These are phyloP conservation scores for Brassica incana DNA, from an alignment of 345 rosid genomes.

Conservation along the genomic window DNA sequence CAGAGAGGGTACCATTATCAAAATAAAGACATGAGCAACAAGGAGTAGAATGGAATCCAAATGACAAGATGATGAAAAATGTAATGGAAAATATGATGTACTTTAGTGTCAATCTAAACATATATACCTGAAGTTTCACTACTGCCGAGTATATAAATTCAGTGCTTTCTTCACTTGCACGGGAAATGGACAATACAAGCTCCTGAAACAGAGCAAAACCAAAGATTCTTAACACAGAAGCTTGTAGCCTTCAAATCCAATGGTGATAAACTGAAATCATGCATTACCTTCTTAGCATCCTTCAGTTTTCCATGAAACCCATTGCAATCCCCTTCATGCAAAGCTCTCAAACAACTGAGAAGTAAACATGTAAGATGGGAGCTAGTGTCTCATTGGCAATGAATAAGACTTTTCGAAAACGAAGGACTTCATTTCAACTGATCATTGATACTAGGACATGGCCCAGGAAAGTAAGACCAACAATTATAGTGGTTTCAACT, in stretches of 20 bases:
- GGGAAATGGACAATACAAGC: constrained; percentile 71
- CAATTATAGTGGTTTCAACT: constrained; percentile 14
- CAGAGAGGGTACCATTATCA: constrained; percentile 4
- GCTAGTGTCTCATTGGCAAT: constrained; percentile 15
- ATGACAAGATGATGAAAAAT: not conserved
- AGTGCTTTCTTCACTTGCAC: constrained; percentile 89
- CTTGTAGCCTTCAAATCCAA: constrained; percentile 16
- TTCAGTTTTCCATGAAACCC: constrained; percentile 64
- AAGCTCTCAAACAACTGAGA: constrained; percentile 79
- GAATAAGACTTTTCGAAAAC: constrained; percentile 9
- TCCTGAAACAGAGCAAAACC: constrained; percentile 49
- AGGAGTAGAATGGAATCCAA: constrained; percentile 12
- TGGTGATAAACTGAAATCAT: constrained; percentile 18
- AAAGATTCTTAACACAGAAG: constrained; percentile 11
- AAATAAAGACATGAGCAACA: not conserved
- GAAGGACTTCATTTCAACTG: constrained; percentile 7
- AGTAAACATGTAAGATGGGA: constrained; percentile 23
- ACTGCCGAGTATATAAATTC: constrained; percentile 76
- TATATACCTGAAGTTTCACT: constrained; percentile 81
- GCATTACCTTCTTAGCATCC: constrained; percentile 71
- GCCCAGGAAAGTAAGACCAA: not conserved
- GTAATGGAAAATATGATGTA: not conserved
- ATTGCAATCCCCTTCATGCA: constrained; percentile 76
- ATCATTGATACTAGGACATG: constrained; percentile 11
- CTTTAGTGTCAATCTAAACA: constrained; percentile 1